Evolutionary conservation across 1,139 yeast genomes (phyloP).

Genomic region (Hansenula sp.): DNA sequence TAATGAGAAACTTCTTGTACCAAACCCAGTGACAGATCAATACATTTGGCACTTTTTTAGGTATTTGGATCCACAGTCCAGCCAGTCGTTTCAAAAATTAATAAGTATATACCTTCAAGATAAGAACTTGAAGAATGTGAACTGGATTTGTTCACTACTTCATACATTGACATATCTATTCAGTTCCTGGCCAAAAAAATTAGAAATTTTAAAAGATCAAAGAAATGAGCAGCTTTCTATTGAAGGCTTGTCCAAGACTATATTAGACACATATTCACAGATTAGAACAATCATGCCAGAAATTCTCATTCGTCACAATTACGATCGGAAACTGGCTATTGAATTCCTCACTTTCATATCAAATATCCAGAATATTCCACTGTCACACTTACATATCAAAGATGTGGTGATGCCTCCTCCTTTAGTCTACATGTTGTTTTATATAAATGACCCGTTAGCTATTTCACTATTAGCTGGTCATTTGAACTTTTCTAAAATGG

Average conservation of each 20-base stretch:
- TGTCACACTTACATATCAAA: slow-evolving; percentile 16
- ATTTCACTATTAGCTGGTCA: slow-evolving; percentile 47
- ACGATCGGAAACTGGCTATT: slow-evolving; percentile 16
- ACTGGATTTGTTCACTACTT: neutral
- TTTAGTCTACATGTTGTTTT: slow-evolving; percentile 32
- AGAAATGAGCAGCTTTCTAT: neutral
- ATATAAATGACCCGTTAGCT: slow-evolving; percentile 38
- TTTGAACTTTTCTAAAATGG: slow-evolving; percentile 38
- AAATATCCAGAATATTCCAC: slow-evolving; percentile 21
- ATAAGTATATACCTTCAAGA: neutral
- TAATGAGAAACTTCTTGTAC: too few species aligned
- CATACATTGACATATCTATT: neutral
- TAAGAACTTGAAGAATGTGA: neutral
- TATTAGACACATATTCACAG: neutral
- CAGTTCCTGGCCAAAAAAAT: neutral
- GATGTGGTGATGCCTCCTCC: slow-evolving; percentile 36
- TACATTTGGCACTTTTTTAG: neutral
- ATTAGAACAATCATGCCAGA: neutral
- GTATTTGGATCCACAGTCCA: neutral
- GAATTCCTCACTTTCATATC: slow-evolving; percentile 21
- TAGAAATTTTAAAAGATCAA: neutral
- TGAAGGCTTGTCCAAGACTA: neutral
- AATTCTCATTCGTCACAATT: slow-evolving; percentile 2
- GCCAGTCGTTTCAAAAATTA: too few species aligned
- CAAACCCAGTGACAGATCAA: too few species aligned